Evolutionary conservation across 2,329 filamentous ascomycete species (phyloP), one percentile per base, ranked within the genome.

Genomic region (Ilyonectria mors-panacis): DNA sequence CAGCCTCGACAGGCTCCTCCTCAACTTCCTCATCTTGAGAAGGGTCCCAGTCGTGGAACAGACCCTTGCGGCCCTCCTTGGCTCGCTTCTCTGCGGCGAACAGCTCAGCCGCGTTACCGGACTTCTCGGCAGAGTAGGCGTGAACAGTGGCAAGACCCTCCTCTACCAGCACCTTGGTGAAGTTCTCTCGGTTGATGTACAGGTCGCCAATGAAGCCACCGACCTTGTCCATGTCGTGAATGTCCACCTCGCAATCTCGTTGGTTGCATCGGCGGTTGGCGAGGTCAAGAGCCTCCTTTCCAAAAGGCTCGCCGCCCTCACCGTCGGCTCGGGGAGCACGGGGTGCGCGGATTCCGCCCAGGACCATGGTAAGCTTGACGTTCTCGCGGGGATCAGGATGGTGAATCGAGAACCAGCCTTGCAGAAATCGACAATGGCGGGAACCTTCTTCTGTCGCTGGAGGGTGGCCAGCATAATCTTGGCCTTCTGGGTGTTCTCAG

Each of bases 361-460:
- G 89, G 4, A 99, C 95, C 78, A 99, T 92, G 2, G 95, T 99
- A 67, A 99, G 86, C 85, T 98, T 98, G 78, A 95, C 91, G 76
- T 94, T 94, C 79, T 99, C 96, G 39, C 95, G 92, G 53, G 95
- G 55, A 99, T 90, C 10, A 99, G 85, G 39, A 99, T 87, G 28
- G 94, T 97, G 82, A 98, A 99, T 73, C 96, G 90, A 45, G 95
- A 97, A 33, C 93, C 96, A n/a, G 94, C 93, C 83, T 98, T 98
- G 85, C 97, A 96, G 80, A 97, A 99, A 81, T 99, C 96, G 47
- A 99, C 94, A 73, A 99, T 87, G 12, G 93, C 96, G 8, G 96
- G 94, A 4, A 98, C 92, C 81, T 93, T 95, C 86, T 94, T 95
- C 81, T 98, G 95, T 60, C 95, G 90, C 68, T 96, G 93, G 35